Percentiles rank a stretch among this genome's conserved stretches.
These are phyloP conservation scores for Cordyceps pruinosa DNA, from an alignment of 2,329 filamentous ascomycete species.

Conservation along the genomic window DNA sequence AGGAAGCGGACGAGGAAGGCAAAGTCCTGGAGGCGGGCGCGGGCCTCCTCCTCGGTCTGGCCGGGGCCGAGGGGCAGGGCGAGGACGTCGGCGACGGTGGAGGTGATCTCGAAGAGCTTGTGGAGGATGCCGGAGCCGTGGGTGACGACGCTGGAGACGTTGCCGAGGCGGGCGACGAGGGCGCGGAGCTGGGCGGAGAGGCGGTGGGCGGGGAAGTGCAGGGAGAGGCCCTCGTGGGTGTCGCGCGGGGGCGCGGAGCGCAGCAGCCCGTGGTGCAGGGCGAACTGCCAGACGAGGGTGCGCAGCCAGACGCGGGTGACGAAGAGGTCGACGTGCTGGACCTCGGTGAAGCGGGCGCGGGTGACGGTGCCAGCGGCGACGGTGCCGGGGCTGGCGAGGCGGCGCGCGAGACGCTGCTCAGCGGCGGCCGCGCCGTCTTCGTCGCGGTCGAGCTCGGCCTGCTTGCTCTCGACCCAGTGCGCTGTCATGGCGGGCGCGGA, in stretches of 20 bases:
- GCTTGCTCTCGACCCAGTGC: slow-evolving; percentile 35
- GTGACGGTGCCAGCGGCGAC: too few relatives aligned
- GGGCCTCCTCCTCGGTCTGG: slow-evolving; percentile 34
- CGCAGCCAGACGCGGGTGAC: slow-evolving; percentile 35
- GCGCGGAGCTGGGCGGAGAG: slow-evolving; percentile 32
- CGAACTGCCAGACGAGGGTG: slow-evolving; percentile 36
- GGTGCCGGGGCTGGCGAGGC: slow-evolving; percentile 13
- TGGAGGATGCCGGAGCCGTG: slow-evolving; percentile 51
- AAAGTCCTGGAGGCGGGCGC: slow-evolving; percentile 45
- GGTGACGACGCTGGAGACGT: slow-evolving; percentile 40
- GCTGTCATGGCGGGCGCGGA: slow-evolving; percentile 24
- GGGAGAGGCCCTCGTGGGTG: slow-evolving; percentile 30
- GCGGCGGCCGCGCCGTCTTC: slow-evolving; percentile 26
- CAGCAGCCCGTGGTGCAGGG: slow-evolving; percentile 32
- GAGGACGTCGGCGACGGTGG: slow-evolving; percentile 52
- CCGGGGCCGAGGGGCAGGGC: slow-evolving; percentile 39
- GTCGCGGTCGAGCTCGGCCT: slow-evolving; percentile 32
- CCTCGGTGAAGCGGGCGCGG: slow-evolving; percentile 26
- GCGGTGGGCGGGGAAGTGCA: slow-evolving; percentile 33
- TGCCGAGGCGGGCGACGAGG: slow-evolving; percentile 29
- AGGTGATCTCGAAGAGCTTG: slow-evolving; percentile 54
- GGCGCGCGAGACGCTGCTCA: slow-evolving; percentile 20
- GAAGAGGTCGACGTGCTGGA: slow-evolving; percentile 35
- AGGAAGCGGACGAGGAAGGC: slow-evolving; percentile 45
- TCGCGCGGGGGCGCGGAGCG: slow-evolving; percentile 26